Evolutionary conservation across 495 filamentous ascomycete species (phyloP).

Genomic region (Penicillium desertorum): DNA sequence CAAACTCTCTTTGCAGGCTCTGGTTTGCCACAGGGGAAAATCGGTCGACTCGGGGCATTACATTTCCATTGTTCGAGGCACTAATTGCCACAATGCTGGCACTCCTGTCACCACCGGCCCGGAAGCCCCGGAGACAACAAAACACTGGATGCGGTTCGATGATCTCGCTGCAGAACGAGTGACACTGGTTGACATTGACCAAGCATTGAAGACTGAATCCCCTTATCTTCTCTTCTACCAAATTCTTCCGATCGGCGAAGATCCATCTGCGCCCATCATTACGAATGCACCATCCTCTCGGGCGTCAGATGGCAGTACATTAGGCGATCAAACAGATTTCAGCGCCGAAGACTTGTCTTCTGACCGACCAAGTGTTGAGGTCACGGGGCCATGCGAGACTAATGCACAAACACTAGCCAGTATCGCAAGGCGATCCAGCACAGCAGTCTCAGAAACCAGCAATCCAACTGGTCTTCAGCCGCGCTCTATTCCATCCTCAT

Average conservation of each 20-base stretch:
- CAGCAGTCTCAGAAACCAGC: conserved; percentile 33
- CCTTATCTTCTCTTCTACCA: conserved; percentile 96
- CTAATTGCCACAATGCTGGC: conserved; percentile 39
- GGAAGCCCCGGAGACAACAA: conserved; percentile 53
- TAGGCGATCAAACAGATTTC: conserved; percentile 8
- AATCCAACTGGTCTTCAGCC: conserved; percentile 36
- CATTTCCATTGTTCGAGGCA: conserved; percentile 73
- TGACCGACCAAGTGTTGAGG: conserved; percentile 45
- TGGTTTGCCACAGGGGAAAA: conserved; percentile 86
- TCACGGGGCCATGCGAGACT: conserved; percentile 33
- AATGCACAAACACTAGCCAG: conserved; percentile 7
- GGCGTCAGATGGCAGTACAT: conserved; percentile 34
- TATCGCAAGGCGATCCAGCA: conserved; percentile 24
- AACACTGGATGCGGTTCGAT: conserved; percentile 87
- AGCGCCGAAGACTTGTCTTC: conserved; percentile 26
- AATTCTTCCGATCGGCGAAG: conserved; percentile 79
- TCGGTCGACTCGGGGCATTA: conserved; percentile 94
- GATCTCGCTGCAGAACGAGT: conserved; percentile 75
- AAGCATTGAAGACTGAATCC: conserved; percentile 75
- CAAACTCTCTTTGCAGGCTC: conserved; percentile 83
- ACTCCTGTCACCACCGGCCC: conserved; percentile 47
- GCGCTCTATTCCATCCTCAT: conserved; percentile 49
- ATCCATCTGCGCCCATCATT: conserved; percentile 53
- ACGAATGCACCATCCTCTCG: conserved; percentile 57
- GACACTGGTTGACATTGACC: conserved; percentile 70